Conservation (phyloP, 225 moss, liverwort and hornwort species). For the Neckera pumila region DNA sequence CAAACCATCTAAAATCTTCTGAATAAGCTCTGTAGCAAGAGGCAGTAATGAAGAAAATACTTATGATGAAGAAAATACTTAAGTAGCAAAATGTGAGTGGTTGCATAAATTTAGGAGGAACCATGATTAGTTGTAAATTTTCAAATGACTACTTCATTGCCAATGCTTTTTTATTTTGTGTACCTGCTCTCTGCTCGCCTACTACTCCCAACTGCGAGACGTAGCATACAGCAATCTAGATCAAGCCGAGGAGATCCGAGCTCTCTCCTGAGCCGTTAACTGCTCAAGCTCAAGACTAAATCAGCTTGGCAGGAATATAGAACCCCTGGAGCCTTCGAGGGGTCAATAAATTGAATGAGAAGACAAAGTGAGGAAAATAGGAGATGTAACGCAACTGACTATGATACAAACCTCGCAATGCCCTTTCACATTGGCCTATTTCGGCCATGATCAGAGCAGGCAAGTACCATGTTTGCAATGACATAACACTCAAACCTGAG, state of each 20-base stretch:
- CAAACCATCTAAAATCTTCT: not conserved
- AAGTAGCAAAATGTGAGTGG: not conserved
- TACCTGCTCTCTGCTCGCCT: not conserved
- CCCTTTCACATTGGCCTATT: not conserved
- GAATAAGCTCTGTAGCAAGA: not conserved
- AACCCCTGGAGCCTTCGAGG: conserved; percentile 6
- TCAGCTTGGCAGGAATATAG: not conserved
- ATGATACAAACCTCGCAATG: conserved; percentile 25
- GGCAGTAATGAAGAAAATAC: not conserved
- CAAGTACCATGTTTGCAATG: conserved; percentile 1
- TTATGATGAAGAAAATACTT: not conserved
- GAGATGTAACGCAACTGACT: conserved; percentile 9
- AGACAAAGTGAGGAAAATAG: not conserved
- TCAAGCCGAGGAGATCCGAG: not conserved
- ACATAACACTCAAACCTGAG: not conserved
- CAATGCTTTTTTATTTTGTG: not conserved
- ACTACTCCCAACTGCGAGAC: not conserved
- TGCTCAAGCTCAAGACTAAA: not conserved
- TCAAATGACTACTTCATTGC: not conserved
- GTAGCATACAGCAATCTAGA: not conserved
- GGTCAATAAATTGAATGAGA: conserved; percentile 21
- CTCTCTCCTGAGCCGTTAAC: not conserved
- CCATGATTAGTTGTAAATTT: not conserved
- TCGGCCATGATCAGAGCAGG: not conserved
- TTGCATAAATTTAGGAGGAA: not conserved